phyloP scores from a whole-genome alignment of 2,329 filamentous ascomycete genomes.

The Lasiodiplodia sp. region DNA sequence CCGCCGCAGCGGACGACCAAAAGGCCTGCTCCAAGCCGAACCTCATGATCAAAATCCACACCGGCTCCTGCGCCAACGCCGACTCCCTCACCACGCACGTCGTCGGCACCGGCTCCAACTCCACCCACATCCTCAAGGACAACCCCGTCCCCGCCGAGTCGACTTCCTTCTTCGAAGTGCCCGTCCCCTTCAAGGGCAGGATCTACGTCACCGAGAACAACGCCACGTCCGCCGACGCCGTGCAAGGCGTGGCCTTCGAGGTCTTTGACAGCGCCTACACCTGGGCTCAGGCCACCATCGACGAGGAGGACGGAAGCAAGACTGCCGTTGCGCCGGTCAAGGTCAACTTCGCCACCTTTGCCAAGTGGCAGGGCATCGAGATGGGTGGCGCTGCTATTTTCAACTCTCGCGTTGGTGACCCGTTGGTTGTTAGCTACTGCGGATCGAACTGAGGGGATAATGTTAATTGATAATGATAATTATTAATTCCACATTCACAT shows the following conservation, averaged over 20 bases:
- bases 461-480: too few species aligned
- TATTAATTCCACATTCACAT: too few species aligned
- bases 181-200: neutral
- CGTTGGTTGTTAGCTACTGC: neutral
- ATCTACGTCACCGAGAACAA: constrained; percentile 5
- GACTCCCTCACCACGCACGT: constrained; percentile 8
- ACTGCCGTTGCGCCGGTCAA: neutral
- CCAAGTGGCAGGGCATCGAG: neutral
- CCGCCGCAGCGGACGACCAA: neutral
- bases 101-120: neutral
- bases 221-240: neutral
- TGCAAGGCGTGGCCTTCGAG: neutral
- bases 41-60: constrained; percentile 16
- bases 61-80: neutral
- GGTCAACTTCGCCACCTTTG: neutral
- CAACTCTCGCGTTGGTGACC: neutral
- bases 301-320: neutral
- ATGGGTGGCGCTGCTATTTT: neutral
- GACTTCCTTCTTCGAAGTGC: neutral
- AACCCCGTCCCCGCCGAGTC: neutral
- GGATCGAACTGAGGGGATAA: neutral
- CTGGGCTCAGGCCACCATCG: neutral
- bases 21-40: neutral
- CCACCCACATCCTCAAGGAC: neutral
- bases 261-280: neutral